These are phyloP conservation scores for Teratosphaeria nubilosa DNA, from an alignment of 2,329 filamentous ascomycete genomes.

Conservation along the genomic window DNA sequence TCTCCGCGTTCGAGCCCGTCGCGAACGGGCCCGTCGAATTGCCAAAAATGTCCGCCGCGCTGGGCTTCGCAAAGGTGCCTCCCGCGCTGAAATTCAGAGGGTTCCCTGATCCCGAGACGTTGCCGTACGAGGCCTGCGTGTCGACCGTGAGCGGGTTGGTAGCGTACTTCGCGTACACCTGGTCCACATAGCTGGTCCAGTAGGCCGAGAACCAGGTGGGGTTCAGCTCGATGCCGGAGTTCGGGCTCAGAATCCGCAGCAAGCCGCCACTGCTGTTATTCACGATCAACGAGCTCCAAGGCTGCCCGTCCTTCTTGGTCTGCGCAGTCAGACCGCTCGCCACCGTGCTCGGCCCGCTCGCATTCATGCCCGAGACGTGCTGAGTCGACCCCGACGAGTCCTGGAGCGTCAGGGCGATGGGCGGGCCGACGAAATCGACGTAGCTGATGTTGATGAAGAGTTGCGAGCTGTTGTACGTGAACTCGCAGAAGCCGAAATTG, in stretches of 20 bases:
- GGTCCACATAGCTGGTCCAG: constrained; percentile 42
- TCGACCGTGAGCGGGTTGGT: constrained; percentile 42
- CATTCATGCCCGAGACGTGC: constrained; percentile 49
- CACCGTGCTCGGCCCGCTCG: constrained; percentile 47
- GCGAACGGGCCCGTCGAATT: constrained; percentile 56
- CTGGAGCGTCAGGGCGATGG: constrained; percentile 29
- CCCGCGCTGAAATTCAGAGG: constrained; percentile 36
- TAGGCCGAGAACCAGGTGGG: constrained; percentile 40
- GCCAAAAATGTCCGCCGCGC: constrained; percentile 53
- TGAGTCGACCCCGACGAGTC: constrained; percentile 29
- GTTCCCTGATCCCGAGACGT: constrained; percentile 29
- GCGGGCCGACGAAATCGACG: constrained; percentile 33
- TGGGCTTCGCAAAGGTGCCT: constrained; percentile 46
- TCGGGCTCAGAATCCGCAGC: constrained; percentile 35
- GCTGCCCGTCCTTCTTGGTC: constrained; percentile 43
- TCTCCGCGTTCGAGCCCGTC: constrained; percentile 31
- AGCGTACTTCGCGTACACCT: constrained; percentile 41
- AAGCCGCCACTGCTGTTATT: constrained; percentile 24
- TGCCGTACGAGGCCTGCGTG: constrained; percentile 52
- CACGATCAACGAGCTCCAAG: constrained; percentile 53
- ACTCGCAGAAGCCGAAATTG: constrained; percentile 33
- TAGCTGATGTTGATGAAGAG: constrained; percentile 37
- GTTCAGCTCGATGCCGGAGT: constrained; percentile 37
- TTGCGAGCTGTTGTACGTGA: constrained; percentile 38
- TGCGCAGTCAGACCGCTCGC: constrained; percentile 47